Evolutionary conservation across 495 filamentous ascomycete species (phyloP).

Genomic region (Aspergillus incahuasiensis): DNA sequence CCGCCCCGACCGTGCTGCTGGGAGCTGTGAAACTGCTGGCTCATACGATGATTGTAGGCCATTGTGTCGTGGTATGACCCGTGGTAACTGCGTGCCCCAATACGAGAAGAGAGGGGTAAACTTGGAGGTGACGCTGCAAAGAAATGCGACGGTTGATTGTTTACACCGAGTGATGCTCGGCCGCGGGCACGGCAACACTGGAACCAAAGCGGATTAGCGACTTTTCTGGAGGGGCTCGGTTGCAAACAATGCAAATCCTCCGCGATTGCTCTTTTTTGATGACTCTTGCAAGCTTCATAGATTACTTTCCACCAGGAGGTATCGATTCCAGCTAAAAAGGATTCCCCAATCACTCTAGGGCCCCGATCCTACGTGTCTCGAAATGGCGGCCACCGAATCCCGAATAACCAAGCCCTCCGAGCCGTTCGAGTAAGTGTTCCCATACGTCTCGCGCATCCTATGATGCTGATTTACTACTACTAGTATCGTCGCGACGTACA

Average conservation of each 20-base stretch:
- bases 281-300: constrained; percentile 20
- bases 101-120: not conserved
- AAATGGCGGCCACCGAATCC: constrained; percentile 33
- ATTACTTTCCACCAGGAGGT: not conserved
- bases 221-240: constrained; percentile 26
- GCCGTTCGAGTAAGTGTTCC: constrained; percentile 40
- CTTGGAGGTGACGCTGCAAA: not conserved
- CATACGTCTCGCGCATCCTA: not conserved
- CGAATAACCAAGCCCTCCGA: constrained; percentile 26
- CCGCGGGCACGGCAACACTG: constrained; percentile 17
- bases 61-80: constrained; percentile 13
- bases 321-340: not conserved
- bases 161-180: constrained; percentile 30
- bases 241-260: constrained; percentile 43
- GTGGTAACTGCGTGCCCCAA: not conserved
- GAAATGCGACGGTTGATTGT: constrained; percentile 27
- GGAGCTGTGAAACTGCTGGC: constrained; percentile 54
- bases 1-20: constrained; percentile 53
- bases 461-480: constrained; percentile 16
- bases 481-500: constrained; percentile 57
- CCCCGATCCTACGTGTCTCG: not conserved
- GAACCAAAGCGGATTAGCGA: constrained; percentile 33
- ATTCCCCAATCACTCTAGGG: not conserved
- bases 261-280: constrained; percentile 33
- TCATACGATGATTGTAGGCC: constrained; percentile 74